These are phyloP conservation scores for Penicillium sp. DNA, from an alignment of 2,329 filamentous ascomycete species.

Conservation along the genomic window DNA sequence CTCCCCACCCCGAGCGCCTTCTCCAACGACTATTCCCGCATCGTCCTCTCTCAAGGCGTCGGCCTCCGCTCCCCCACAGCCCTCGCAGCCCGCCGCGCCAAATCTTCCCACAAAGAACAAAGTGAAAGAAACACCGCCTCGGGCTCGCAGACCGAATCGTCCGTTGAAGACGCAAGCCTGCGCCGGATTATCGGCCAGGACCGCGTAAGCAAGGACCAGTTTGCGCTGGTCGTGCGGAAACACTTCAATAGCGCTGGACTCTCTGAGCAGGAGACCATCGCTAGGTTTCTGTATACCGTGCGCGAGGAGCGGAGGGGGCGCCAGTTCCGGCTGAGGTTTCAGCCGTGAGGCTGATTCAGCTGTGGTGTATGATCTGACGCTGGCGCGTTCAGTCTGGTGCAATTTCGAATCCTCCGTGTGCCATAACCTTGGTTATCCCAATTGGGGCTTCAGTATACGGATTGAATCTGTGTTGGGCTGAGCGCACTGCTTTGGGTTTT, in stretches of 20 bases:
- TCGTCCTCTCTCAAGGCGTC: conserved; percentile 47
- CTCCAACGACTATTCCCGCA: conserved; percentile 45
- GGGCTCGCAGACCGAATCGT: conserved; percentile 1
- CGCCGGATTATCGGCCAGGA: conserved; percentile 36
- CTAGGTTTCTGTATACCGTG: conserved; percentile 50
- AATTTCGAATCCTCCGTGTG: background rate
- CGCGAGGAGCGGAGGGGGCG: conserved; percentile 44
- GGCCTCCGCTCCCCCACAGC: conserved; percentile 47
- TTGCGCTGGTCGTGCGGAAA: conserved; percentile 45
- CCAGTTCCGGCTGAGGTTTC: conserved; percentile 44
- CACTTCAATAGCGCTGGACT: conserved; percentile 49
- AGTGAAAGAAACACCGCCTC: background rate
- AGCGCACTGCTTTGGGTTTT: background rate
- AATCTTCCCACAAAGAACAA: conserved; percentile 16
- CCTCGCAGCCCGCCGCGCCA: conserved; percentile 39
- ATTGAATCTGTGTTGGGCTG: background rate
- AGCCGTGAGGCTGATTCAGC: conserved; percentile 28
- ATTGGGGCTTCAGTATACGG: background rate
- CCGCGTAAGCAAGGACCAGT: conserved; percentile 42
- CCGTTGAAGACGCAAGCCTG: conserved; percentile 16
- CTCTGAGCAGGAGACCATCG: conserved; percentile 48
- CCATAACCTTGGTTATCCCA: background rate
- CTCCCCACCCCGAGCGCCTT: conserved; percentile 46
- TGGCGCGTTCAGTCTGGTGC: background rate
- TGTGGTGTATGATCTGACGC: background rate